Conservation (phyloP, 257 asterid genomes). For the Plantago major region DNA sequence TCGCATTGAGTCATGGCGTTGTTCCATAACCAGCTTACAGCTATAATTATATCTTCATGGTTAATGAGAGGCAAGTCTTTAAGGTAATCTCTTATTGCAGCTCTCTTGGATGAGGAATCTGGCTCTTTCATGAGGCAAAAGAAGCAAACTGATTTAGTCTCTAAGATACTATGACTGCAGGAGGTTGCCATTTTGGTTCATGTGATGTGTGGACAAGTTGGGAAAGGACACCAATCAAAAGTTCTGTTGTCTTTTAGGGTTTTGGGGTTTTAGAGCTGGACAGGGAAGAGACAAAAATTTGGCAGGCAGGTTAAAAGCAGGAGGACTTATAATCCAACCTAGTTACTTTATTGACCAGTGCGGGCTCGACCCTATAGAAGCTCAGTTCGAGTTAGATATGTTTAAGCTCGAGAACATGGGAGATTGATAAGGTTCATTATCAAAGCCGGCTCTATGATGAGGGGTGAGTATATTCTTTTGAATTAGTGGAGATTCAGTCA, state of each 20-base stretch:
- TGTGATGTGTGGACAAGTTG: conserved; percentile 6
- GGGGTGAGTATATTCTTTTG: too few relatives aligned
- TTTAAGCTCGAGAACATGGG: too few relatives aligned
- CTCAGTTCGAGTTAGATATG: too few relatives aligned
- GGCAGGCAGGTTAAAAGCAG: conserved; percentile 21
- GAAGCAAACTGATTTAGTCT: conserved; percentile 47
- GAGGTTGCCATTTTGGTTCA: conserved; percentile 14
- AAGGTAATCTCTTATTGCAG: conserved; percentile 33
- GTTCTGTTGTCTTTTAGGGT: conserved; percentile 16
- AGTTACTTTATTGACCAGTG: too few relatives aligned
- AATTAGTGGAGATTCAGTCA: too few relatives aligned
- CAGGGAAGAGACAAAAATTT: conserved; percentile 10
- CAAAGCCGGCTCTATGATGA: too few relatives aligned
- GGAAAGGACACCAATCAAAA: background rate
- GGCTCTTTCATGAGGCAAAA: conserved; percentile 63
- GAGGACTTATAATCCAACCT: conserved; percentile 16
- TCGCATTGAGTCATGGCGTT: conserved; percentile 64
- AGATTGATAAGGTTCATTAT: too few relatives aligned
- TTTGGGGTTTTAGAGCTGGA: conserved; percentile 16
- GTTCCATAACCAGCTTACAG: conserved; percentile 68
- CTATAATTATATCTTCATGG: conserved; percentile 52
- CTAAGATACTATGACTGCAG: conserved; percentile 9
- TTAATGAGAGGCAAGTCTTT: conserved; percentile 35
- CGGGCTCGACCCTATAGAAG: too few relatives aligned
- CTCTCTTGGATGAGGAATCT: conserved; percentile 37